These are phyloP conservation scores for Fonsecaea pugnacius DNA, from an alignment of 2,329 filamentous ascomycete species.

Conservation along the genomic window DNA sequence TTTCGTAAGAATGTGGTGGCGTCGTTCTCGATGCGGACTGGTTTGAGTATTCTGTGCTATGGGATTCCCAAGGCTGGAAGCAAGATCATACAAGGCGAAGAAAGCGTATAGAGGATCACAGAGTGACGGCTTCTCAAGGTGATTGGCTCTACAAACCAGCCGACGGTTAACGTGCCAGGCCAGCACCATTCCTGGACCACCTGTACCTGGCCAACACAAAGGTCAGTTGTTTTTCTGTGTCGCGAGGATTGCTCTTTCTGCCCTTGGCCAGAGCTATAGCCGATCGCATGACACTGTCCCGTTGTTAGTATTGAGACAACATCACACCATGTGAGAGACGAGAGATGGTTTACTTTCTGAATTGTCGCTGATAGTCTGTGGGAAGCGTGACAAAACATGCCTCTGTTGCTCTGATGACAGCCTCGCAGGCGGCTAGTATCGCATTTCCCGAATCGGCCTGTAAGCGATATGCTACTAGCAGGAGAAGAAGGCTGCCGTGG, in stretches of 20 bases:
- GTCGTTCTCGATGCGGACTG: background rate
- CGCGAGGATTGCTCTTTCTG: slow-evolving; percentile 48
- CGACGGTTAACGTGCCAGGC: slow-evolving; percentile 40
- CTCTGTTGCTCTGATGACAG: slow-evolving; percentile 57
- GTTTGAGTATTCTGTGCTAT: background rate
- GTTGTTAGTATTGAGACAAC: background rate
- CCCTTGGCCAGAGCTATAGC: slow-evolving; percentile 56
- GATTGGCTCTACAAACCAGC: background rate
- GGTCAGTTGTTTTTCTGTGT: slow-evolving; percentile 53
- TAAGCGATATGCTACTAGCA: slow-evolving; percentile 57
- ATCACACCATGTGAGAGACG: background rate
- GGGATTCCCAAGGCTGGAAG: background rate
- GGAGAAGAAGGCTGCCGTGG: slow-evolving; percentile 57
- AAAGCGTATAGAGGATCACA: background rate
- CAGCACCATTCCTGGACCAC: slow-evolving; percentile 54
- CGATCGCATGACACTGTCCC: slow-evolving; percentile 53
- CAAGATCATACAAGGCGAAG: background rate
- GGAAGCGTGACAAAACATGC: slow-evolving; percentile 57
- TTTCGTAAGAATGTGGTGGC: background rate
- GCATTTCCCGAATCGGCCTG: slow-evolving; percentile 37
- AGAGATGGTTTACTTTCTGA: slow-evolving; percentile 47
- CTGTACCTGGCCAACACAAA: slow-evolving; percentile 59
- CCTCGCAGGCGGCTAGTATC: slow-evolving; percentile 56
- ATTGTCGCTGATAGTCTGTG: slow-evolving; percentile 60
- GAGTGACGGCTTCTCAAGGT: background rate